phyloP scores from a whole-genome alignment of 1,284 basidiomycete genomes.

The Pisolithus thermaeus region DNA sequence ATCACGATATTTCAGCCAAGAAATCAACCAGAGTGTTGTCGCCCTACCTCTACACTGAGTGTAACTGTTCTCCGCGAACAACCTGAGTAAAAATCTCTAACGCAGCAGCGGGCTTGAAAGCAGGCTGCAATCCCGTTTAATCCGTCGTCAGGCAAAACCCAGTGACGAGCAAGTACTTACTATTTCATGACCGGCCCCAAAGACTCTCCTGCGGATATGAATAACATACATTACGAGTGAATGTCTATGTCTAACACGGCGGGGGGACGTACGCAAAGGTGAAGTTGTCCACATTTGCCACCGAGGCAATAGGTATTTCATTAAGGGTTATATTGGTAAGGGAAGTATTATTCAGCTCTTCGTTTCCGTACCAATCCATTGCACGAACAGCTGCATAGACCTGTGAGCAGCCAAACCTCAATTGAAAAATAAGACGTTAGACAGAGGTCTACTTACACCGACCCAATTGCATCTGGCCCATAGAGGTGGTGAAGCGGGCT shows the following conservation, averaged over 20 bases:
- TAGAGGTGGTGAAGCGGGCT: conserved; percentile 1
- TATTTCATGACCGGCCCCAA: conserved; percentile 52
- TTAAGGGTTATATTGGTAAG: conserved; percentile 56
- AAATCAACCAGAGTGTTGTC: too few species aligned
- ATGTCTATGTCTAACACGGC: not conserved
- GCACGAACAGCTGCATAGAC: conserved; percentile 45
- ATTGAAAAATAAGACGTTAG: not conserved
- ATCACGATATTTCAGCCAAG: not conserved
- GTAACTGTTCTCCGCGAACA: conserved; percentile 44
- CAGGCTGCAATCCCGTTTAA: conserved; percentile 34
- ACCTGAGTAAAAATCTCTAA: conserved; percentile 55
- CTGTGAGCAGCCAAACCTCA: conserved; percentile 6
- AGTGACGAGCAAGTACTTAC: conserved; percentile 31
- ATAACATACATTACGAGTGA: not conserved
- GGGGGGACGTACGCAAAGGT: conserved; percentile 53
- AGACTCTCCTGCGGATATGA: conserved; percentile 39
- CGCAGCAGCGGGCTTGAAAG: conserved; percentile 51
- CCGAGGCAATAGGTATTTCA: conserved; percentile 45
- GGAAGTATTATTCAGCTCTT: conserved; percentile 40
- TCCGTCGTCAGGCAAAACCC: not conserved
- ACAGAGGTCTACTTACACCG: conserved; percentile 31
- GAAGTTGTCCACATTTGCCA: conserved; percentile 62
- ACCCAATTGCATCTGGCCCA: conserved; percentile 56
- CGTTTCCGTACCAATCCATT: conserved; percentile 60
- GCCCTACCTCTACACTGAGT: conserved; percentile 36